Percentiles rank a stretch among this genome's conserved stretches.
phyloP scores from a whole-genome alignment of 768 basidiomycete genomes.

The Auriculariales sp. region DNA sequence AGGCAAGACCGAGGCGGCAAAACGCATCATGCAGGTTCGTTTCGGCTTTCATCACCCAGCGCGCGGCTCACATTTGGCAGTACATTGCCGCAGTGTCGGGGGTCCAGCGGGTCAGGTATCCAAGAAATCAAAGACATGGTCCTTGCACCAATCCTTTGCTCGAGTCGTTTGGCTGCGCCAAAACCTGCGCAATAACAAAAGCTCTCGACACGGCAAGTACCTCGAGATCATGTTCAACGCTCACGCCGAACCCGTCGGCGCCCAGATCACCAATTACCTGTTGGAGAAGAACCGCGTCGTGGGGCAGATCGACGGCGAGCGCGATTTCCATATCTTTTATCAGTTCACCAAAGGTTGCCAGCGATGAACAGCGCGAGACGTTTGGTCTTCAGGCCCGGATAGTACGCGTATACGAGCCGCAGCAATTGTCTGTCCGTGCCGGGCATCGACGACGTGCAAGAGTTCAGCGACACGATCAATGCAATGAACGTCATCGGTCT shows the following conservation, averaged over 20 bases:
- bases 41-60: too few relatives aligned
- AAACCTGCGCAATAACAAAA: conserved; percentile 97
- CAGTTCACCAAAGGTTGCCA: conserved; percentile 96
- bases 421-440: conserved; percentile 86
- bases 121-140: conserved; percentile 97
- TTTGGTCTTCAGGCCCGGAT: conserved; percentile 93
- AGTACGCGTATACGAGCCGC: conserved; percentile 80
- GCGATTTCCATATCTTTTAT: conserved; percentile 98
- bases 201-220: conserved; percentile 98
- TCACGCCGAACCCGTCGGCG: conserved; percentile 86
- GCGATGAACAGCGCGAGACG: conserved; percentile 79
- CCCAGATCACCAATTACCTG: conserved; percentile 96
- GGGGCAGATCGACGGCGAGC: conserved; percentile 89
- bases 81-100: too few relatives aligned
- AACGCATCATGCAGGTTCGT: conserved; percentile 97
- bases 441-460: conserved; percentile 78
- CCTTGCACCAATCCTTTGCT: conserved; percentile 91
- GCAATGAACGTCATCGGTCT: conserved; percentile 92
- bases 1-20: conserved; percentile 98
- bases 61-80: too few relatives aligned
- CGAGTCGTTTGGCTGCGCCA: too few relatives aligned
- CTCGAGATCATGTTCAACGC: conserved; percentile 98
- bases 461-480: conserved; percentile 78
- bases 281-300: conserved; percentile 95
- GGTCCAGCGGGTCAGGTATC: conserved; percentile 59